Conservation (phyloP, 139 green algal species). For the Micractinium sp. region DNA sequence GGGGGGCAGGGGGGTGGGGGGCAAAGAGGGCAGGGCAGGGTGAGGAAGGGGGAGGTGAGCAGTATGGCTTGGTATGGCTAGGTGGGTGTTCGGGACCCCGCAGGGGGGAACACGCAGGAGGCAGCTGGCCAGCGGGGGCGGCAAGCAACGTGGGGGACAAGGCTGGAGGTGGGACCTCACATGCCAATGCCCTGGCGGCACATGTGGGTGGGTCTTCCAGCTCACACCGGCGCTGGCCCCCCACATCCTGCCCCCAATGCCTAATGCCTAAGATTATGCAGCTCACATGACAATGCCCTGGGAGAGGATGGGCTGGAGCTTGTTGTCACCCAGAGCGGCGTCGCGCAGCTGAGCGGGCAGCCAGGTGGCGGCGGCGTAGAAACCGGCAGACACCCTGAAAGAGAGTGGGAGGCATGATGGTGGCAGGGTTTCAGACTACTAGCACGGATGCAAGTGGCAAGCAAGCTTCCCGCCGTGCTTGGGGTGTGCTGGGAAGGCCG, state of each 20-base stretch:
- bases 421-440: not conserved
- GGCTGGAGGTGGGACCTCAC: too few relatives aligned
- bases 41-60: not conserved
- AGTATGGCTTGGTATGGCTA: too few relatives aligned
- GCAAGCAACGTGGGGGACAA: not conserved
- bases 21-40: too few relatives aligned
- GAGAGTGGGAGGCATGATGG: not conserved
- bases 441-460: not conserved
- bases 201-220: too few relatives aligned
- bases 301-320: not conserved
- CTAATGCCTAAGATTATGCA: too few relatives aligned
- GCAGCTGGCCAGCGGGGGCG: not conserved
- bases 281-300: slow-evolving; percentile 27
- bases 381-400: slow-evolving; percentile 16
- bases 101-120: too few relatives aligned
- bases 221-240: too few relatives aligned
- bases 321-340: not conserved
- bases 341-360: not conserved
- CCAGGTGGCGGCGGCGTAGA: slow-evolving; percentile 16
- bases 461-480: too few relatives aligned
- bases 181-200: too few relatives aligned
- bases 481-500: not conserved
- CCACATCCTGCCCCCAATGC: too few relatives aligned
- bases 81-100: too few relatives aligned
- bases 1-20: not conserved